Base-by-base conservation (phyloP, 1,284 basidiomycete genomes). In the Mycosarcoma mackinlayi region DNA sequence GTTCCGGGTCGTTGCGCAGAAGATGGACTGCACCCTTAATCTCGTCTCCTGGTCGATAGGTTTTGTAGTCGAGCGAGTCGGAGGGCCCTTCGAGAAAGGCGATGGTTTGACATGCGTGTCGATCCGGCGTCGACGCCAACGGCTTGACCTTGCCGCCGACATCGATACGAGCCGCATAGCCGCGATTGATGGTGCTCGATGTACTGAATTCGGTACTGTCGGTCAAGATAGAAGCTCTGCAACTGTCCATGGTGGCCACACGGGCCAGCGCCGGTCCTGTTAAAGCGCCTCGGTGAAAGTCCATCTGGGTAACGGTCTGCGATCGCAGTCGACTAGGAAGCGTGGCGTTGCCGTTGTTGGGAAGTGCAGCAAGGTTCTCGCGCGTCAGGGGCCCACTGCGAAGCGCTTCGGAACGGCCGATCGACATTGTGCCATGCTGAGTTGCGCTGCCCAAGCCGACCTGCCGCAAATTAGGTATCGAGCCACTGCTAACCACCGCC, bases 101-200 rank as follows among this genome's bases (percentile, higher is more conserved):
- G 41, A 59, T 67, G 28, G 69, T 72, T 53, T 72, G 69, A 31
- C 69, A 72, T 3, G 59, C 53, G 18, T 57, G 42, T n/a, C 47
- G 21, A 5, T 48, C 64, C 2, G 69, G 69, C 0, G 56, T 45
- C 9, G 69, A 67, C 1, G 52, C 44, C 24, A 72, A 50, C 11
- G 69, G 64, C 42, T 64, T 67, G 49, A 72, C 64, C 31, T 72
- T 72, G 34, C 69, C 69, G 11, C 55, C 50, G 60, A 72, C 63
- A 19, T 72, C 69, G 53, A 72, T 72, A 11, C 69, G 69, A 31
- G 69, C 69, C 2, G 69, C 53, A 34, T 72, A 72, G 25, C 69
- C 69, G 2, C 63, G 59, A 24, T 72, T 72, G 64, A 72, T 47
- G 49, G 69, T 67, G 50, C 69, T 72, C n/a, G 69, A 72, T 3